Conservation (phyloP, 768 basidiomycete genomes). For the Coprinopsis cinerea region DNA sequence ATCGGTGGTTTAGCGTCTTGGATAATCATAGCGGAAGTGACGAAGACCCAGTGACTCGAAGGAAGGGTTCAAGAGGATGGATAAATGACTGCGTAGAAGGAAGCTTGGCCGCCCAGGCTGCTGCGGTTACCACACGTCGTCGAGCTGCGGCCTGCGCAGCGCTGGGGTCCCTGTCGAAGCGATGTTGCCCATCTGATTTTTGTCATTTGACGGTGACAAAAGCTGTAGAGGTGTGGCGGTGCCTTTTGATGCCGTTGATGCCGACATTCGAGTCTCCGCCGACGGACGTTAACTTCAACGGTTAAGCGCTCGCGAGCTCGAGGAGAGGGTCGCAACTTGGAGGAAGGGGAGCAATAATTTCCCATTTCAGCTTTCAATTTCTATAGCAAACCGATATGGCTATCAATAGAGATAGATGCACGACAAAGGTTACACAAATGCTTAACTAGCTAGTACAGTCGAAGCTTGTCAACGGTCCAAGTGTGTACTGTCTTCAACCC, state of each 20-base stretch:
- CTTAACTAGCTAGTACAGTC: no score
- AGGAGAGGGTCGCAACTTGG: no score
- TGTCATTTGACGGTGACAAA: not conserved
- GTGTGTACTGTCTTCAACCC: slow-evolving; percentile 10
- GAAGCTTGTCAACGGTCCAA: slow-evolving; percentile 3
- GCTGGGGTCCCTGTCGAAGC: no score
- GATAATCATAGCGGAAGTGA: not conserved
- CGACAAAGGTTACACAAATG: not conserved
- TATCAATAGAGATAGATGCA: not conserved
- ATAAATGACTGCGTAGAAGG: not conserved
- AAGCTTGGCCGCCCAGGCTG: not conserved
- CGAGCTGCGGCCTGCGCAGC: not conserved
- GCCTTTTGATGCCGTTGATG: not conserved
- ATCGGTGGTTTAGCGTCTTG: not conserved
- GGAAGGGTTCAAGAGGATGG: not conserved
- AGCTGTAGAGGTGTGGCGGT: not conserved
- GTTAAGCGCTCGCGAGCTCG: no score
- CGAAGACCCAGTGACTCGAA: not conserved
- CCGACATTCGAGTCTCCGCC: not conserved
- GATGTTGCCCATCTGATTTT: no score
- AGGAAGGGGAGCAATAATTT: no score
- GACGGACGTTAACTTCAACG: not conserved
- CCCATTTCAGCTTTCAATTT: no score
- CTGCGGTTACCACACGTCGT: no score
- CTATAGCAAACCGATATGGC: no score